Percentiles rank a stretch among this genome's conserved stretches.
phyloP scores from a whole-genome alignment of 352 stramenopile species.

The Phytopythium oedochilum region DNA sequence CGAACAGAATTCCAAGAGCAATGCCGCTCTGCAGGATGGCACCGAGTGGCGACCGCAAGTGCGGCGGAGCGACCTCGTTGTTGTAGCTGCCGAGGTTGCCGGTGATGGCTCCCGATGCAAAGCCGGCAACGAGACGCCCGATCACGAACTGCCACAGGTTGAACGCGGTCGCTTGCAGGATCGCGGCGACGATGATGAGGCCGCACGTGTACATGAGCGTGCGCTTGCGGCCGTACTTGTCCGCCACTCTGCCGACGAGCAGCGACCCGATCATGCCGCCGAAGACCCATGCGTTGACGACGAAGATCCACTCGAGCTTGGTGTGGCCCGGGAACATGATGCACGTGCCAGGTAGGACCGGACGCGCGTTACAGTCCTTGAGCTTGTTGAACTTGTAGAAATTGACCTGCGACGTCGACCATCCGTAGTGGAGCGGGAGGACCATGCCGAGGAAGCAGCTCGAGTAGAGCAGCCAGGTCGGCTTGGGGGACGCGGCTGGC shows the following conservation, averaged over 20 bases:
- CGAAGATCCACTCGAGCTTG: slow-evolving; percentile 25
- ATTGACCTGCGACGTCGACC: slow-evolving; percentile 42
- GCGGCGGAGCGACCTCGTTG: slow-evolving; percentile 37
- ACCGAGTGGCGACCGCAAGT: slow-evolving; percentile 30
- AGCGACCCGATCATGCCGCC: slow-evolving; percentile 31
- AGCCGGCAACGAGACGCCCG: slow-evolving; percentile 37
- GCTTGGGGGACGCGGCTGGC: slow-evolving; percentile 2
- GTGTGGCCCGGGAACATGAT: slow-evolving; percentile 34
- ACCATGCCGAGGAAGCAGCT: slow-evolving; percentile 30
- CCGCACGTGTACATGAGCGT: slow-evolving; percentile 26
- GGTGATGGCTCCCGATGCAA: slow-evolving; percentile 30
- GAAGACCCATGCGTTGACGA: slow-evolving; percentile 37
- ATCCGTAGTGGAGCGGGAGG: slow-evolving; percentile 34
- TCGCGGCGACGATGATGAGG: slow-evolving; percentile 33
- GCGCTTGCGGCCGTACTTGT: slow-evolving; percentile 30
- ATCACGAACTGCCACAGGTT: slow-evolving; percentile 34
- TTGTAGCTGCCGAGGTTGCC: slow-evolving; percentile 25
- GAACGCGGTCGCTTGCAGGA: slow-evolving; percentile 26
- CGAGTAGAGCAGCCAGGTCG: slow-evolving; percentile 30
- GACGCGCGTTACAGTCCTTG: slow-evolving; percentile 21
- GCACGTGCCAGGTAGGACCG: slow-evolving; percentile 16
- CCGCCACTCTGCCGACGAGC: slow-evolving; percentile 16
- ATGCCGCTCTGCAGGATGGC: slow-evolving; percentile 44
- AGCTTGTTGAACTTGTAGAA: slow-evolving; percentile 37
- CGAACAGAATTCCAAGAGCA: no score